Evolutionary conservation across 1,139 yeast species (phyloP), one percentile per base, ranked within the genome.

Genomic region (Diutina siamensis): DNA sequence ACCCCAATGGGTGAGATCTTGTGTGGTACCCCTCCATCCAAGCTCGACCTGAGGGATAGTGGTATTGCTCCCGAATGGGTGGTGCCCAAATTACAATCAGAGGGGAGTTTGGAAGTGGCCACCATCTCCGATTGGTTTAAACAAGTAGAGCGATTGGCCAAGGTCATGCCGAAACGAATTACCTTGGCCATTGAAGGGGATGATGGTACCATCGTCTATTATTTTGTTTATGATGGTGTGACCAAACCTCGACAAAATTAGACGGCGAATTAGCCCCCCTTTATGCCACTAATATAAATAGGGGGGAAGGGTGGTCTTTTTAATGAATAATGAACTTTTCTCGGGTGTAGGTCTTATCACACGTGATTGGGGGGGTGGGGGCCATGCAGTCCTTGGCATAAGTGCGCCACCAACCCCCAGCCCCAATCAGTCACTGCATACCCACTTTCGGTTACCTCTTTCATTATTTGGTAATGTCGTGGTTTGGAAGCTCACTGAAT

Each of bases 141-240:
- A 2, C 51, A 45, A 17, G 56, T 66, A 12, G 52, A 50, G 12
- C 28, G 44, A 4, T 27, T 56, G 8, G 21, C 38, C 19, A 5
- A 17, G 35, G 3, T 36, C 2, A 56, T 67, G 47, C 74, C 68
- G 0, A 56, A 55, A 20, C 59, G 80, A 45, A 47, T 82, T 2
- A 64, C 80, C 0, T 59, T 80, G 57, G 87, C 76, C 0, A 63
- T 82, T 50, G 68, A 75, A 8, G 77, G 80, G 47, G 69, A 70
- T 46, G 89, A 82, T 57, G 80, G 84, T 0, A 78, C 87, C 0
- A 70, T 83, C 2, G 83, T 80, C 4, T 83, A 80, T 54, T 82
- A 82, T 55, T 71, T 77, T 53, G 69, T 80, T 35, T 74, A 80
- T 55, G 73, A 74, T 50, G 88, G 86, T 0, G 64, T 81, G 17